Base-by-base conservation (phyloP, 169 alveolate species). In the Plasmodium billcollinsi region DNA sequence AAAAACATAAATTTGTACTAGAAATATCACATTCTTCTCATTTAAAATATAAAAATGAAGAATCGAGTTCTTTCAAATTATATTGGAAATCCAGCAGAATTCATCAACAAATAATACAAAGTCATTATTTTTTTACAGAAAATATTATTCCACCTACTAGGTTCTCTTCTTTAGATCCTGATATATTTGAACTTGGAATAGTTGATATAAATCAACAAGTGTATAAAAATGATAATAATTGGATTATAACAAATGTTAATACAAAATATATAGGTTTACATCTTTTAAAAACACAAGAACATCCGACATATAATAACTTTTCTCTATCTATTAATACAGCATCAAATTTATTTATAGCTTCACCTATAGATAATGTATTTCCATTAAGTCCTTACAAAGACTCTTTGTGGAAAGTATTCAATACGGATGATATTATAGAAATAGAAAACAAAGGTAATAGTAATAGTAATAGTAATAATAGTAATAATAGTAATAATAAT, bases 21-120 rank as follows among this genome's bases (percentile, higher is more conserved):
- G 98, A 95, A 69, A 73, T 96, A 88, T 94, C 96, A 86, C 98
- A 96, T 83, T 89, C 97, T 26, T 92, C 95, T 61, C 97, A 95
- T 86, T 85, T 94, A 66, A 94, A 95, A 52, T 94, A 78, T 93
- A 70, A 73, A 11, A 69, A 93, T 52, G 94, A 95, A 14, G 95
- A 93, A 62, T 92, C 91, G 6, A 29, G 69, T 18, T 88, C 94
- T 56, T 72, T 65, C 58, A 73, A 92, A 70, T 74, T 94, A 12
- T 63, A 91, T 69, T 94, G 97, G 97, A 66, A 74, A 66, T 90
- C 96, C 7, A 75, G 94, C 21, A 67, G 90, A 14, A 78, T 74
- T 33, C 90, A 91, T 18, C 88, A 93, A 21, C 92, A 92, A 62
- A 89, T 74, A 2, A 80, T 93, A 9, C 93, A 92, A 18, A 88